Conservation (phyloP, 2,329 filamentous ascomycete genomes). For the Amesomyces nigricolor region DNA sequence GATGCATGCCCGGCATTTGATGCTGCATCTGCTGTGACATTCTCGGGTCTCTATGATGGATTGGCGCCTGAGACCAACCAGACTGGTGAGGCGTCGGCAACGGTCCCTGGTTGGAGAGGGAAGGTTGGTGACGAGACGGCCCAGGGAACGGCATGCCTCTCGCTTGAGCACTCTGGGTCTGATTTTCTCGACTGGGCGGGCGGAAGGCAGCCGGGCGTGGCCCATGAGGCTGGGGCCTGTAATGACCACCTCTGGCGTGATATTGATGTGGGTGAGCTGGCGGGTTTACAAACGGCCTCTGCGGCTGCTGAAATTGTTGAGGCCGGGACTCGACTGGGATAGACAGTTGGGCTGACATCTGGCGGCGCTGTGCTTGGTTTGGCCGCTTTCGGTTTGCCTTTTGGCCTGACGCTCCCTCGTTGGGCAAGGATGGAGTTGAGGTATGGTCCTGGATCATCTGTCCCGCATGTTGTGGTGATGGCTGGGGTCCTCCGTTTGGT, state of each 20-base stretch:
- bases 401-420: neutral
- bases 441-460: constrained; percentile 4
- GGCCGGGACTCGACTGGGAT: constrained; percentile 49
- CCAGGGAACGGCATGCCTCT: constrained; percentile 20
- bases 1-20: constrained; percentile 3
- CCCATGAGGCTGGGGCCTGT: constrained; percentile 22
- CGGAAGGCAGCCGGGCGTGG: constrained; percentile 33
- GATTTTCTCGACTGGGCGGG: constrained; percentile 26
- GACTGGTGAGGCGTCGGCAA: constrained; percentile 21
- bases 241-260: constrained; percentile 21
- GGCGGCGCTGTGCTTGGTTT: constrained; percentile 59
- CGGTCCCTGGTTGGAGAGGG: constrained; percentile 32
- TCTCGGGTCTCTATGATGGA: constrained; percentile 10
- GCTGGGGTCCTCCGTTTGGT: neutral
- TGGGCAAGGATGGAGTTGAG: constrained; percentile 10
- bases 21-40: constrained; percentile 21
- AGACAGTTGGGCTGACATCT: constrained; percentile 55
- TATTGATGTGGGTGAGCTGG: constrained; percentile 30
- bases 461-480: neutral
- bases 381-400: constrained; percentile 44
- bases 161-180: constrained; percentile 14
- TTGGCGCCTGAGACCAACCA: constrained; percentile 28
- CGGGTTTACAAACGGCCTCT: constrained; percentile 30
- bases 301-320: constrained; percentile 30
- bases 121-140: constrained; percentile 31